phyloP scores from a whole-genome alignment of 2,329 filamentous ascomycete genomes.

The Colletotrichum musae region DNA sequence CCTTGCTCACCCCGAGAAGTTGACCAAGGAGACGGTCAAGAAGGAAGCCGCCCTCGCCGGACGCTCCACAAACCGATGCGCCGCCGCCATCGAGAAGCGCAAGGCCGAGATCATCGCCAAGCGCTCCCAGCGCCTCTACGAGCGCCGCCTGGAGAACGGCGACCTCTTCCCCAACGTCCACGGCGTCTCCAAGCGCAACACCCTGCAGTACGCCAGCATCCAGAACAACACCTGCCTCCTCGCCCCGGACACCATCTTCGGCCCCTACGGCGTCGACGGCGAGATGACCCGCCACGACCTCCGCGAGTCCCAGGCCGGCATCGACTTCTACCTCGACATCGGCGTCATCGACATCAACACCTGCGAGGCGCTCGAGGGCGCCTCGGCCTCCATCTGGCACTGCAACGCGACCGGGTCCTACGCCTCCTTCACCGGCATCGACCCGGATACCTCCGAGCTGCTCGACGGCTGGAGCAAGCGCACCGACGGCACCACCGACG shows the following conservation, averaged over 20 bases:
- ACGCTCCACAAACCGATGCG: constrained; percentile 20
- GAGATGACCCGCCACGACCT: constrained; percentile 26
- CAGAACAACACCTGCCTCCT: constrained; percentile 58
- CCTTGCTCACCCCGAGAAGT: constrained; percentile 18
- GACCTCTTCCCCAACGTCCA: constrained; percentile 7
- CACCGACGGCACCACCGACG: constrained; percentile 37
- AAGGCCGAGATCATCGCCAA: constrained; percentile 23
- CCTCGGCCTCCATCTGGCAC: constrained; percentile 29
- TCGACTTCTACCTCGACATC: constrained; percentile 28
- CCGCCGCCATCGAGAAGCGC: constrained; percentile 23
- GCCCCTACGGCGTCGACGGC: constrained; percentile 57
- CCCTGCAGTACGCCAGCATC: constrained; percentile 12
- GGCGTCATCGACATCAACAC: constrained; percentile 21
- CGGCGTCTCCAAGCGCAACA: constrained; percentile 23
- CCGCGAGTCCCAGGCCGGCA: constrained; percentile 14
- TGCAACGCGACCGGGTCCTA: constrained; percentile 30
- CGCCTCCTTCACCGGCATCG: constrained; percentile 11
- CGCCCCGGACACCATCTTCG: constrained; percentile 60
- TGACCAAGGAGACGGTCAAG: constrained; percentile 18
- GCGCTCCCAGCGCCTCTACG: constrained; percentile 22
- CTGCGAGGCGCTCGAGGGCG: constrained; percentile 9
- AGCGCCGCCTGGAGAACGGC: constrained; percentile 21
- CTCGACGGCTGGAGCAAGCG: constrained; percentile 13
- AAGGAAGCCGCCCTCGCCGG: constrained; percentile 11
- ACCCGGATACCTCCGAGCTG: neutral